phyloP scores from a whole-genome alignment of 495 filamentous ascomycete genomes.

The Lichina pygmaea region DNA sequence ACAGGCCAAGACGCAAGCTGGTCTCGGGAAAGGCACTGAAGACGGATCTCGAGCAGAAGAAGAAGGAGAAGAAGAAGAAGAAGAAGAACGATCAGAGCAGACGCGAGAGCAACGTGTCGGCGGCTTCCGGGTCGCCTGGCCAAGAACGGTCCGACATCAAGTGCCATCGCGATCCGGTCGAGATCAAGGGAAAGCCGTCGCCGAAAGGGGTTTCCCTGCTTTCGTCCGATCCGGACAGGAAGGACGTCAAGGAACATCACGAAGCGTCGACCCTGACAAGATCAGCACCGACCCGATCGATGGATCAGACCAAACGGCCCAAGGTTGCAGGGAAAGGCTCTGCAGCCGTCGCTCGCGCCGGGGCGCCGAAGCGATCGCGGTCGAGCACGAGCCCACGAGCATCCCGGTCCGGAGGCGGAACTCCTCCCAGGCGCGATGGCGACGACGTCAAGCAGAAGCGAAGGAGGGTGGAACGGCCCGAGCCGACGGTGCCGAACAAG shows the following conservation, averaged over 20 bases:
- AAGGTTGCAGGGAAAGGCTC: not conserved
- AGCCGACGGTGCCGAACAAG: not conserved
- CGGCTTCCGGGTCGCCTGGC: conserved; percentile 1
- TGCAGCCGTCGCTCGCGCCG: no score
- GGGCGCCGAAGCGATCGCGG: no score
- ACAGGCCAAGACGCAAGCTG: conserved; percentile 30
- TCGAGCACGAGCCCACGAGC: no score
- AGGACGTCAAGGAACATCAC: not conserved
- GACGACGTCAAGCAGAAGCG: not conserved
- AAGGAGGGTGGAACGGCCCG: not conserved
- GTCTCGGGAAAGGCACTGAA: conserved; percentile 30
- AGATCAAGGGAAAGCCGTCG: not conserved
- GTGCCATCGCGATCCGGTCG: not conserved
- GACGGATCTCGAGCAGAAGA: conserved; percentile 5
- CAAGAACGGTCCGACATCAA: not conserved
- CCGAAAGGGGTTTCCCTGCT: not conserved
- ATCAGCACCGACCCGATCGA: not conserved
- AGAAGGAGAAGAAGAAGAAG: no score
- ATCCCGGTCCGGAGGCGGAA: no score
- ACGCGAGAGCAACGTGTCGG: conserved; percentile 4
- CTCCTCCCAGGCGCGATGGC: not conserved
- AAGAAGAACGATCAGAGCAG: conserved; percentile 13
- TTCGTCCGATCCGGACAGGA: not conserved
- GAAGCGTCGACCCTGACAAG: not conserved
- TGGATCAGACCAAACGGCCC: not conserved